Evolutionary conservation across 805 yeast species (phyloP).

Genomic region (Saturnispora sanitii): DNA sequence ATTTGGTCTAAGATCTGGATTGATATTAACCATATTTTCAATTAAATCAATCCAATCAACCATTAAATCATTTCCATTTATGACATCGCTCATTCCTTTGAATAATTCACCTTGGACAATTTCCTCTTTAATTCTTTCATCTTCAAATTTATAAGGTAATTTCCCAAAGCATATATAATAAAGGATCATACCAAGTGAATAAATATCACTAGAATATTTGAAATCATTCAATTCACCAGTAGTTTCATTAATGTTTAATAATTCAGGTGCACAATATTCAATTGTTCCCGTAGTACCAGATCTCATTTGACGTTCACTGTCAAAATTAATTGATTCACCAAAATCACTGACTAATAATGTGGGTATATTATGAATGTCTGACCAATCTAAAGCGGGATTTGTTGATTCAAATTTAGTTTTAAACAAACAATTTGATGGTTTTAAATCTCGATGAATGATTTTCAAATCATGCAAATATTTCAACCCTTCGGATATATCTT

Average conservation of each 20-base stretch:
- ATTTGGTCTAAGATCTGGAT: slow-evolving; percentile 34
- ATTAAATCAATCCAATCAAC: slow-evolving; percentile 27
- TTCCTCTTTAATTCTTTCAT: slow-evolving; percentile 18
- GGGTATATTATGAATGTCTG: slow-evolving; percentile 36
- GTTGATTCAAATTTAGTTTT: slow-evolving; percentile 26
- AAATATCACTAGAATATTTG: slow-evolving; percentile 65
- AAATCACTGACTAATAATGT: slow-evolving; percentile 76
- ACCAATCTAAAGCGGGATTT: slow-evolving; percentile 18
- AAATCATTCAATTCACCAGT: slow-evolving; percentile 41
- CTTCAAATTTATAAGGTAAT: slow-evolving; percentile 42
- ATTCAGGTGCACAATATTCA: slow-evolving; percentile 83
- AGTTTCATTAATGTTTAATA: slow-evolving; percentile 31
- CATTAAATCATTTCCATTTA: slow-evolving; percentile 26
- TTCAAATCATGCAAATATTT: slow-evolving; percentile 62
- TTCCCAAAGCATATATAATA: slow-evolving; percentile 62
- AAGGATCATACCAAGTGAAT: slow-evolving; percentile 76
- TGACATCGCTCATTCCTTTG: slow-evolving; percentile 14
- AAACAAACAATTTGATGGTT: slow-evolving; percentile 79
- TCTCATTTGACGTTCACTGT: slow-evolving; percentile 36
- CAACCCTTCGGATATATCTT: slow-evolving; percentile 62
- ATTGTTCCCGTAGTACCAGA: slow-evolving; percentile 84
- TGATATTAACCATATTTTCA: slow-evolving; percentile 11
- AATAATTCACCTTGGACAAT: slow-evolving; percentile 19
- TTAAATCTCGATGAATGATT: slow-evolving; percentile 79
- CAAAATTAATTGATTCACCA: slow-evolving; percentile 78